Evolutionary conservation across 1,139 yeast genomes (phyloP).

Genomic region (Hyphopichia khmerensis): DNA sequence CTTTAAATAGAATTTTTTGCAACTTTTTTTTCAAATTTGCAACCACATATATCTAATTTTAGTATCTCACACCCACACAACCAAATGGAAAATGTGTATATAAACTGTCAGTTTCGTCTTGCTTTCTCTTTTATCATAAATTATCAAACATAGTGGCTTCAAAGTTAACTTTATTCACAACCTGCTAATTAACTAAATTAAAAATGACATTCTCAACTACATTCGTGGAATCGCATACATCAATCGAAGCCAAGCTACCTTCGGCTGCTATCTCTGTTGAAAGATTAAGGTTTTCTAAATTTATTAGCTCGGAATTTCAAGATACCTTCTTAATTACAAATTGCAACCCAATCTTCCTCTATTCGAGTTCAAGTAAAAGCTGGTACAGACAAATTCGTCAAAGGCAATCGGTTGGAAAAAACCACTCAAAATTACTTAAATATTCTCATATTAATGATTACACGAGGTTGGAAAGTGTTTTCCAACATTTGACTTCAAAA

Average conservation of each 20-base stretch:
- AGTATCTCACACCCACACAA: too few species aligned
- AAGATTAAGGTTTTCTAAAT: neutral
- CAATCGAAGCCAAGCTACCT: neutral
- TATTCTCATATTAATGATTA: neutral
- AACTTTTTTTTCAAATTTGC: too few species aligned
- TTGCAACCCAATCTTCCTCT: conserved; percentile 3
- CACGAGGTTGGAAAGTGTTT: neutral
- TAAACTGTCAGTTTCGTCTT: too few species aligned
- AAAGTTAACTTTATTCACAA: too few species aligned
- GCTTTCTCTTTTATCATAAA: too few species aligned
- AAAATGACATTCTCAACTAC: neutral
- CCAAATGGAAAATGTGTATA: too few species aligned
- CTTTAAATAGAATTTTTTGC: too few species aligned
- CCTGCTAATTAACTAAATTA: neutral
- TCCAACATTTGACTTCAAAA: neutral
- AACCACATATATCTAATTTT: too few species aligned
- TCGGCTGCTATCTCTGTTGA: neutral
- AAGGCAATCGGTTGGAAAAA: neutral
- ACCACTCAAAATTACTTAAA: neutral
- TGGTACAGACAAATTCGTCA: conserved; percentile 2
- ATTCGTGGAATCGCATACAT: neutral
- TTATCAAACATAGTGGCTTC: too few species aligned
- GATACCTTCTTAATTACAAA: neutral
- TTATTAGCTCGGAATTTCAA: neutral
- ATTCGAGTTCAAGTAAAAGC: neutral